Conservation (phyloP, 2,329 filamentous ascomycete species). For the Diaporthe amygdali region DNA sequence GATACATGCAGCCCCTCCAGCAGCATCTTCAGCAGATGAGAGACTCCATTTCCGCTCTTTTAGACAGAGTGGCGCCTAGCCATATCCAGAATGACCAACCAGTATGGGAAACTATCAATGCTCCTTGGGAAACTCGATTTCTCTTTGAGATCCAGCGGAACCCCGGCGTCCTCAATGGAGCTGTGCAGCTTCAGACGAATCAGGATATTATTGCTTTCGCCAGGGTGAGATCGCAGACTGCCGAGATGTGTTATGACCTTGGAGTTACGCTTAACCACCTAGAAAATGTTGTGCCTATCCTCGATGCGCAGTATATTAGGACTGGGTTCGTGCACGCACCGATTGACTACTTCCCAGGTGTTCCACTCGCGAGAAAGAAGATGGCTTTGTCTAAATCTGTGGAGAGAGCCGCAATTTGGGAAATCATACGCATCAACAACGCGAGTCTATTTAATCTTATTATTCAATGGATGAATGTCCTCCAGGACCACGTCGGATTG, state of each 20-base stretch:
- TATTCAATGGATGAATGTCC: neutral
- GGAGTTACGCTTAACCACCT: neutral
- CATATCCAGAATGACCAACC: neutral
- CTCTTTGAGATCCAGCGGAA: neutral
- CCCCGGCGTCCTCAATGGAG: neutral
- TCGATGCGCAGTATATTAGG: neutral
- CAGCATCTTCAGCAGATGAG: neutral
- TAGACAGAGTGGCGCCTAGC: neutral
- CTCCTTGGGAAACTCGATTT: neutral
- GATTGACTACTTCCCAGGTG: neutral
- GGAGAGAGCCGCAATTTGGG: neutral
- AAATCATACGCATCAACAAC: neutral
- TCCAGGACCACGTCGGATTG: neutral
- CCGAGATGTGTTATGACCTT: neutral
- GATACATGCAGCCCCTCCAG: neutral
- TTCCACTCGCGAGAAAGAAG: neutral
- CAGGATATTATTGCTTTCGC: neutral
- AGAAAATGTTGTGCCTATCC: neutral
- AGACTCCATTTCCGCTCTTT: neutral
- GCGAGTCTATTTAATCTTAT: neutral
- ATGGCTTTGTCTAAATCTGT: neutral
- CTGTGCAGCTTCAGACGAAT: neutral
- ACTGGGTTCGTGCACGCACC: neutral
- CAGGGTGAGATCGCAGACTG: neutral
- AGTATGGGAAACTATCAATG: neutral